Evolutionary conservation across 805 yeast species (phyloP), one percentile per base, ranked within the genome.

Genomic region (Naumovozyma baii): DNA sequence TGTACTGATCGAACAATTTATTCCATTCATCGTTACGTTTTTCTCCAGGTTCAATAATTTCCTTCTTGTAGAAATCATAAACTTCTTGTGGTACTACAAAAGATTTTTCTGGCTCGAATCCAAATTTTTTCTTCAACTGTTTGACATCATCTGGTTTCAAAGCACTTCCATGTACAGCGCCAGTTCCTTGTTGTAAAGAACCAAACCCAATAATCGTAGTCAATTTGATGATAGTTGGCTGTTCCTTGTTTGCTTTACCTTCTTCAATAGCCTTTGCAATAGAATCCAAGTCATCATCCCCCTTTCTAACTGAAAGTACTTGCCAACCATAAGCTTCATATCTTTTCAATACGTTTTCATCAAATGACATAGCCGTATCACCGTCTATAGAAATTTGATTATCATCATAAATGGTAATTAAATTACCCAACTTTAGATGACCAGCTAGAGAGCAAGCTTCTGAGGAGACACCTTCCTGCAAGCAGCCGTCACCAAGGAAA

Each of bases 321-420:
- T 92, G 82, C 97, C 97, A 90, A 51, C 95, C 96, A 67, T 90
- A 92, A 41, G 96, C 74, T 70, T 79, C 80, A 64, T 83, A 82
- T 69, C 97, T 79, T 62, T 71, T 73, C 49, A 73, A 59, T 38
- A 92, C 97, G 61, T 92, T 85, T 72, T 90, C 97, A 46, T 95
- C 84, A 78, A 90, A 90, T 43, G 96, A 85, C 46, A 80, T 77
- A 48, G 75, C 70, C 59, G 94, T 92, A 67, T 73, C 69, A 72
- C 98, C 98, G 65, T 90, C 98, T 62, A 92, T 92, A 57, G 97
- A 83, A 73, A 90, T 88, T 63, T 80, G 82, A 80, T 90, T 90
- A 72, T 86, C 95, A 64, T 90, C 98, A 78, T 90, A 92, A 69
- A 90, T 78, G 45, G 90, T 87, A 66, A 92, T 85, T 70, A 90